These are phyloP conservation scores for Nicotiana knightiana DNA, from an alignment of 257 asterid genomes.

Conservation along the genomic window DNA sequence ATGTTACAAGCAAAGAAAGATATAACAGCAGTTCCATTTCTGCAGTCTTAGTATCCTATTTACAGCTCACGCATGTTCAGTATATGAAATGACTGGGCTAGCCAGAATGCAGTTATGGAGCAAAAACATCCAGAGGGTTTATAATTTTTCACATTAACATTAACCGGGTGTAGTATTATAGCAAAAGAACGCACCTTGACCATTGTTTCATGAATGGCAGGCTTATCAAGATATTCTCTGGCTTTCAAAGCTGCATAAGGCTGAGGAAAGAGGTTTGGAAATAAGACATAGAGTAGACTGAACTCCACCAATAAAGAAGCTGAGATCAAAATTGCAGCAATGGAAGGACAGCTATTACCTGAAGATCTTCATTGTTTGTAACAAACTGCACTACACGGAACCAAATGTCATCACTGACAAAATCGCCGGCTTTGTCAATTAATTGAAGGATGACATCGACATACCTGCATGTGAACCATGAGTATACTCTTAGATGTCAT, in stretches of 20 bases:
- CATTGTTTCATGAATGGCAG: slow-evolving; percentile 96
- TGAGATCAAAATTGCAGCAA: background rate
- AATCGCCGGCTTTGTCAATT: slow-evolving; percentile 98
- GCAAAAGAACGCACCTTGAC: slow-evolving; percentile 60
- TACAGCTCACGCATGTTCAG: background rate
- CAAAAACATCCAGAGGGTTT: background rate
- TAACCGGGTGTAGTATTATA: background rate
- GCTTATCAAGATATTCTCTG: slow-evolving; percentile 88
- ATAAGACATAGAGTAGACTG: background rate
- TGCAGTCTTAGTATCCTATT: background rate
- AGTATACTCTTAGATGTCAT: background rate
- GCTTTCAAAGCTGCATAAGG: slow-evolving; percentile 93
- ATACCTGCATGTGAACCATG: slow-evolving; percentile 50
- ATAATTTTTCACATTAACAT: background rate
- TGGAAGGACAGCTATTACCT: slow-evolving; percentile 39
- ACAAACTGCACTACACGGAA: slow-evolving; percentile 97
- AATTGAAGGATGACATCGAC: slow-evolving; percentile 97
- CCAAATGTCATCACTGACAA: slow-evolving; percentile 98
- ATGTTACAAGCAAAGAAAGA: no score
- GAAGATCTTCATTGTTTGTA: slow-evolving; percentile 92
- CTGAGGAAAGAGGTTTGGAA: slow-evolving; percentile 25
- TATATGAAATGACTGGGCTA: background rate
- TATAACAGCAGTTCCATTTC: no score
- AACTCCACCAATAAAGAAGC: background rate
- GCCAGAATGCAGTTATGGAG: background rate